A percentile compares a stretch with the other conserved stretches of the same genome.
These are phyloP conservation scores for Candida tallmaniae DNA, from an alignment of 805 yeast species.

Conservation along the genomic window DNA sequence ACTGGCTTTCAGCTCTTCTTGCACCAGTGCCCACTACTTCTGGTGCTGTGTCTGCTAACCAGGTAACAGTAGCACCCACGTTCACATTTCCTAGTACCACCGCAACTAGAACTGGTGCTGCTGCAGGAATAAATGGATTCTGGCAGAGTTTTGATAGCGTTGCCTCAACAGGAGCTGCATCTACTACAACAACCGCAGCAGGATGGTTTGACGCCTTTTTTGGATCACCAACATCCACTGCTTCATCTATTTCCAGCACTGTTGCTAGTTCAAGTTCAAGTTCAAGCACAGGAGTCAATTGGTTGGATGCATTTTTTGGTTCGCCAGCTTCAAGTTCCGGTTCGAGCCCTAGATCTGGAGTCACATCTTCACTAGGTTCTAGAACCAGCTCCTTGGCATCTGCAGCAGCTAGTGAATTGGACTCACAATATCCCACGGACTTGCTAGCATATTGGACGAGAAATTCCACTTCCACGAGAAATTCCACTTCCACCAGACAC, in stretches of 20 bases:
- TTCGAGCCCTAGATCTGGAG: too few relatives aligned
- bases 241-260: not conserved
- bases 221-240: not conserved
- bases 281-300: too few relatives aligned
- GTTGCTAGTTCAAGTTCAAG: not conserved
- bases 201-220: not conserved
- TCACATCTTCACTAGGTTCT: too few relatives aligned
- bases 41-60: slow-evolving; percentile 1
- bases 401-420: too few relatives aligned
- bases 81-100: slow-evolving; percentile 1
- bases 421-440: too few relatives aligned
- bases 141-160: not conserved
- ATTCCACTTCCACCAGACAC: too few relatives aligned
- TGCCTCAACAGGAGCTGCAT: slow-evolving; percentile 8
- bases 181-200: slow-evolving; percentile 1
- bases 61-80: not conserved
- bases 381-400: not conserved
- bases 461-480: too few relatives aligned
- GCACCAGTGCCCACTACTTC: slow-evolving; percentile 6
- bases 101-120: not conserved
- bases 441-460: too few relatives aligned
- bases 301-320: too few relatives aligned
- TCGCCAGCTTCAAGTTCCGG: not conserved
- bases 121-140: not conserved
- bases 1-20: slow-evolving; percentile 1